Evolutionary conservation across 768 basidiomycete genomes (phyloP), one percentile per base, ranked within the genome.

Genomic region (Lactarius tabidus): DNA sequence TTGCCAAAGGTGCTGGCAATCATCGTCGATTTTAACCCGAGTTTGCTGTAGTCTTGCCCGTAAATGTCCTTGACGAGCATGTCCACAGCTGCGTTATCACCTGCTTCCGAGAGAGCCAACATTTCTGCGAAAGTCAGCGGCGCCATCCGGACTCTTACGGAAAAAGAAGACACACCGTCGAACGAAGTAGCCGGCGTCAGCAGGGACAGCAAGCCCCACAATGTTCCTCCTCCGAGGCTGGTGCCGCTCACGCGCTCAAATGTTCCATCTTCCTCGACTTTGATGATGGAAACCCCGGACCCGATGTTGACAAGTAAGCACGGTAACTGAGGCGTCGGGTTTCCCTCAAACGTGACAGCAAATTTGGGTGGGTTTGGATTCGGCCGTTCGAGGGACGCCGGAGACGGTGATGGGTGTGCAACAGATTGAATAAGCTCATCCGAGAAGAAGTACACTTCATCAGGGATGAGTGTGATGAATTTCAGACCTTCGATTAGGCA

Each of bases 21-120:
- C 79, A 91, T 97, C 9, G 93, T 95, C 39, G 95, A 97, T 77
- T 98, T 98, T 62, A 99, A 85, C 20, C 97, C 97, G 39, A 99
- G 85, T 67, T 90, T 89, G 75, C 85, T 87, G 78, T 98, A 98
- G 78, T 98, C 97, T 70, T 93, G 90, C n/a, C 97, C 93, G 75
- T 97, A 99, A 70, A 99, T 99, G 78, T 99, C 97, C 39, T 97
- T 96, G 53, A 99, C 95, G 56, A 98, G 87, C 96, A 98, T 98
- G 76, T 99, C 97, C 17, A 98, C 95, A 6, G 83, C 82, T 51
- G 91, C 85, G 74, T 99, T 98, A 77, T 97, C 93, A 43, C 97
- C 97, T 73, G 84, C 75, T 77, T 99, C 97, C 0, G 97, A 97
- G 26, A 99, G 81, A 9, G 87, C 85, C 69, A 99, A 80, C 96